Conservation (phyloP, 2,329 filamentous ascomycete species). For the Curvularia hawaiiensis region DNA sequence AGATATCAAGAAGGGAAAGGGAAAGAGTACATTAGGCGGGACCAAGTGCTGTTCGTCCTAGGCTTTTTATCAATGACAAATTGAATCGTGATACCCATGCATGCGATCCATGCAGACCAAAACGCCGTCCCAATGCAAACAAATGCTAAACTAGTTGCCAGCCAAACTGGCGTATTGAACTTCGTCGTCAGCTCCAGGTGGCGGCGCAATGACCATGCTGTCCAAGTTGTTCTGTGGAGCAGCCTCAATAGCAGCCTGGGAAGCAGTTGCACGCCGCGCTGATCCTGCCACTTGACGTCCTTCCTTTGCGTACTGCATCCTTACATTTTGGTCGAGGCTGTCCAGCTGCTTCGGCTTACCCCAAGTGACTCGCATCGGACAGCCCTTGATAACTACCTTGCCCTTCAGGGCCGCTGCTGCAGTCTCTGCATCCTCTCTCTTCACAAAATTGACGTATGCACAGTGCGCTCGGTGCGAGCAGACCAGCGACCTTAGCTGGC, state of each 20-base stretch:
- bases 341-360: slow-evolving; percentile 90
- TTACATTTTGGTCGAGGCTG: slow-evolving; percentile 85
- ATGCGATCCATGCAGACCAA: slow-evolving; percentile 14
- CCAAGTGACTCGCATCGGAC: slow-evolving; percentile 89
- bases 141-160: slow-evolving; percentile 63
- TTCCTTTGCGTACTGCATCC: slow-evolving; percentile 79
- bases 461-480: slow-evolving; percentile 98
- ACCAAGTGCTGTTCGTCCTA: slow-evolving; percentile 48
- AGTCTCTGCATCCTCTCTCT: slow-evolving; percentile 80
- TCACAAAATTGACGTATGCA: slow-evolving; percentile 94
- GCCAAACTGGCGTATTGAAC: slow-evolving; percentile 84
- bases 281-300: slow-evolving; percentile 57
- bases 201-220: slow-evolving; percentile 66
- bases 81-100: slow-evolving; percentile 41
- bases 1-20: slow-evolving; percentile 70
- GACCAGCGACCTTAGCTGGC: slow-evolving; percentile 88
- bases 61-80: slow-evolving; percentile 32
- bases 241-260: slow-evolving; percentile 50
- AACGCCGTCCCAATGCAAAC: slow-evolving; percentile 36
- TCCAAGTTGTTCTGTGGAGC: slow-evolving; percentile 51
- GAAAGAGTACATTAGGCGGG: slow-evolving; percentile 48
- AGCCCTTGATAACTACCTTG: slow-evolving; percentile 86
- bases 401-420: slow-evolving; percentile 87
- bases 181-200: slow-evolving; percentile 78
- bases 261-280: slow-evolving; percentile 34